These are phyloP conservation scores for Solanum hybrid DNA, from an alignment of 305 asterid genomes.

Conservation along the genomic window DNA sequence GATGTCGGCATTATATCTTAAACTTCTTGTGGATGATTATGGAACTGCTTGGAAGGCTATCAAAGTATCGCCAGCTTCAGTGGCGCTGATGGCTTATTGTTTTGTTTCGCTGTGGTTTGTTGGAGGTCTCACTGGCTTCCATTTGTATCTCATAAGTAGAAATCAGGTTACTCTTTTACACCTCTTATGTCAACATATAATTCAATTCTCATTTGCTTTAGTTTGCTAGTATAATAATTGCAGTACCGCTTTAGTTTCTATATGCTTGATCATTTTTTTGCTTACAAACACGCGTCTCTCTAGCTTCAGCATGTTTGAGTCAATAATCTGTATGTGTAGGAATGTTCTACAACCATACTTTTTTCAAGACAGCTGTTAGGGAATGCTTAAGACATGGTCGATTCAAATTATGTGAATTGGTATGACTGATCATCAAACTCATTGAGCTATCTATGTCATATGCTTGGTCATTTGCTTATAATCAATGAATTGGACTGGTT, in stretches of 20 bases:
- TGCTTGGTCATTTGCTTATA: neutral
- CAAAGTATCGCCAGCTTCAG: conserved; percentile 33
- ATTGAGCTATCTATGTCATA: neutral
- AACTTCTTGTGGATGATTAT: conserved; percentile 22
- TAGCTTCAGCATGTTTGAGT: neutral
- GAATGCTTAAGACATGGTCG: neutral
- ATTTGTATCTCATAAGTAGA: conserved; percentile 32
- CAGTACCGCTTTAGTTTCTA: neutral
- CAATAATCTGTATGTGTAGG: neutral
- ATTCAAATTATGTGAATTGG: neutral
- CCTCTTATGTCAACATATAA: neutral
- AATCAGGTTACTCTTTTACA: conserved; percentile 28
- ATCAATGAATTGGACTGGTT: neutral
- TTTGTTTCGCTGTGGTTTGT: conserved; percentile 36
- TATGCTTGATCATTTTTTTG: neutral
- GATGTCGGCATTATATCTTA: conserved; percentile 32
- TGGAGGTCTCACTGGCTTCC: conserved; percentile 46
- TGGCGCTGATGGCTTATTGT: conserved; percentile 32
- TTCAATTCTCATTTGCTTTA: neutral
- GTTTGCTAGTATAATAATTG: neutral
- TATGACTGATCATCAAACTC: neutral
- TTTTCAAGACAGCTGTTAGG: neutral
- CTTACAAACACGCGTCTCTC: neutral
- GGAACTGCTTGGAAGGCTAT: conserved; percentile 33
- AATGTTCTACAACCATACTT: neutral